Percentiles rank a stretch among this genome's conserved stretches.
These are phyloP conservation scores for Cyanidioschyzon merolae DNA, from an alignment of 23 red algal genomes.

Conservation along the genomic window DNA sequence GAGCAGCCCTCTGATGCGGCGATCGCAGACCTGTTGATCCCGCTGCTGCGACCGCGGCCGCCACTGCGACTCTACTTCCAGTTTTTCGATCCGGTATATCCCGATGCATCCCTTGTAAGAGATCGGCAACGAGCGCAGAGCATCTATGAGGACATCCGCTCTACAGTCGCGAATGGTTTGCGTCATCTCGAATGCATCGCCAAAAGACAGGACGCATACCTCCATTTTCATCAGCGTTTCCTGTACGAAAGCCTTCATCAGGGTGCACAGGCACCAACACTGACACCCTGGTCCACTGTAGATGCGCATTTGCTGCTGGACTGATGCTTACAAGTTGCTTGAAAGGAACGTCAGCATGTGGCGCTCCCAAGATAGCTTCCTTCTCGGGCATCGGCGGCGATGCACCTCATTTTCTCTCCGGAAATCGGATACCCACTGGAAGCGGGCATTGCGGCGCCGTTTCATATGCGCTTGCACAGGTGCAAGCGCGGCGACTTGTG, in stretches of 20 bases:
- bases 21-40: slow-evolving; percentile 30
- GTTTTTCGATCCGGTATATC: slow-evolving; percentile 46
- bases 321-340: too few species aligned
- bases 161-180: background rate
- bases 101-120: background rate
- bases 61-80: slow-evolving; percentile 55
- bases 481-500: too few species aligned
- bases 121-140: background rate
- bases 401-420: too few species aligned
- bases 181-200: background rate
- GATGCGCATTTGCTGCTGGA: slow-evolving; percentile 4
- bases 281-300: background rate
- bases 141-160: background rate
- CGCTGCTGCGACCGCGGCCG: slow-evolving; percentile 26
- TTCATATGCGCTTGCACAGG: too few species aligned
- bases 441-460: too few species aligned
- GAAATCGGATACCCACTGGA: too few species aligned
- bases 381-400: too few species aligned
- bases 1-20: background rate
- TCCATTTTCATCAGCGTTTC: background rate
- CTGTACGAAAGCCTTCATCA: background rate
- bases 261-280: background rate
- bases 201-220: background rate
- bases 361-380: too few species aligned
- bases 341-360: too few species aligned